Conservation (phyloP, 257 asterid genomes). For the Solanum pimpinellifolium region DNA sequence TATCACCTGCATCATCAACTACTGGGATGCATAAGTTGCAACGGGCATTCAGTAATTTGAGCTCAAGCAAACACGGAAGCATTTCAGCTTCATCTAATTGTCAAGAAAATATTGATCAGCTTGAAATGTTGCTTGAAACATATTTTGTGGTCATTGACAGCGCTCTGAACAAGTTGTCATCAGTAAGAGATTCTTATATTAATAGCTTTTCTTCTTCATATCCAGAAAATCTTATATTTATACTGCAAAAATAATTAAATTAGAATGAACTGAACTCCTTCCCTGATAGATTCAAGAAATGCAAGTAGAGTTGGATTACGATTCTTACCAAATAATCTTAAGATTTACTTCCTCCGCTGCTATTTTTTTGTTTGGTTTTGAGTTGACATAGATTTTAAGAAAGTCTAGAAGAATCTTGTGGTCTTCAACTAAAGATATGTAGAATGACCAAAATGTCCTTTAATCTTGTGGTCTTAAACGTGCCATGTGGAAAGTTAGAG, state of each 20-base stretch:
- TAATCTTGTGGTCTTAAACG: background rate
- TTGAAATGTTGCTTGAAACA: constrained; percentile 96
- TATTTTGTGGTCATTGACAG: constrained; percentile 78
- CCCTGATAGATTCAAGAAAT: background rate
- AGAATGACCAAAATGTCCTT: background rate
- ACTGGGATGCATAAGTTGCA: constrained; percentile 47
- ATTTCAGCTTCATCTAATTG: constrained; percentile 51
- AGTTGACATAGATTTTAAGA: background rate
- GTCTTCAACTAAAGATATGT: background rate
- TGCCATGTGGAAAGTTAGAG: background rate
- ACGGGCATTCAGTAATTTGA: constrained; percentile 79
- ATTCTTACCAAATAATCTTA: background rate
- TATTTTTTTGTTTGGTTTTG: background rate
- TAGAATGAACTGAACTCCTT: background rate
- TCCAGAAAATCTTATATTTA: background rate
- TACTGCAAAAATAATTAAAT: background rate
- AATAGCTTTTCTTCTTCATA: background rate
- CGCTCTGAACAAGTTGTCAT: constrained; percentile 75
- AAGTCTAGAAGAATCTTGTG: background rate
- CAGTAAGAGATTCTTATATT: constrained; percentile 42
- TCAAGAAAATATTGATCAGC: constrained; percentile 84
- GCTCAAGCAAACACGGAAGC: constrained; percentile 77
- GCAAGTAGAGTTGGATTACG: background rate
- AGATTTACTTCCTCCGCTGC: background rate
- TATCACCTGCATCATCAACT: constrained; percentile 67